Evolutionary conservation across 2,329 filamentous ascomycete species (phyloP).

Genomic region (Calonectria naviculata): DNA sequence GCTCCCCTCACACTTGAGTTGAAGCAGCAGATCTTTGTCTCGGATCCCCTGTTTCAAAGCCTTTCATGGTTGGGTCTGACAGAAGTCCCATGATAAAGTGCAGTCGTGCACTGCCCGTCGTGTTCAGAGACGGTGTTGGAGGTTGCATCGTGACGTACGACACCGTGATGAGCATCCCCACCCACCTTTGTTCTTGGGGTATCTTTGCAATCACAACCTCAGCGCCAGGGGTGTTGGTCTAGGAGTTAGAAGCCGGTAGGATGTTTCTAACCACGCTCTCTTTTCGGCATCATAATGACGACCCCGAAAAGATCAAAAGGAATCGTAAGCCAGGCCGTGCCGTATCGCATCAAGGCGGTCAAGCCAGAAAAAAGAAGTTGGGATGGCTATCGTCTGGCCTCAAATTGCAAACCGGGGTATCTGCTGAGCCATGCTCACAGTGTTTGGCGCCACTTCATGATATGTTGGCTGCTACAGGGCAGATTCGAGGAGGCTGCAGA

Average conservation of each 20-base stretch:
- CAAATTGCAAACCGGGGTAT: background rate
- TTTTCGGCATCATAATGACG: background rate
- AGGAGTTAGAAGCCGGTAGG: background rate
- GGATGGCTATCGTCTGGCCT: background rate
- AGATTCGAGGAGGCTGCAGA: background rate
- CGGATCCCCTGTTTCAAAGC: background rate
- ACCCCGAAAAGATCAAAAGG: background rate
- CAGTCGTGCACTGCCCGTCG: background rate
- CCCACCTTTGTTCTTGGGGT: background rate
- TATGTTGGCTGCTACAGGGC: background rate
- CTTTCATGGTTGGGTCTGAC: background rate
- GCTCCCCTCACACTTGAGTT: background rate
- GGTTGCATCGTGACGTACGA: background rate
- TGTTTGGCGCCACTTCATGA: background rate
- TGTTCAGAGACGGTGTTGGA: background rate
- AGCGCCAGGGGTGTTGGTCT: no score
- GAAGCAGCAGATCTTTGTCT: background rate
- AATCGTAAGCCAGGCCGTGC: background rate
- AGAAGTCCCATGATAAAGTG: background rate
- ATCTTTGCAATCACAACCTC: background rate
- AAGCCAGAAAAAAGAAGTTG: background rate
- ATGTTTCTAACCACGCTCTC: background rate
- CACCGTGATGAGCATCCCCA: background rate
- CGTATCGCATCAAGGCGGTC: background rate
- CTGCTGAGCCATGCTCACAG: no score